Evolutionary conservation across 2,329 filamentous ascomycete genomes (phyloP).

Genomic region (Colletotrichum gigasporum): DNA sequence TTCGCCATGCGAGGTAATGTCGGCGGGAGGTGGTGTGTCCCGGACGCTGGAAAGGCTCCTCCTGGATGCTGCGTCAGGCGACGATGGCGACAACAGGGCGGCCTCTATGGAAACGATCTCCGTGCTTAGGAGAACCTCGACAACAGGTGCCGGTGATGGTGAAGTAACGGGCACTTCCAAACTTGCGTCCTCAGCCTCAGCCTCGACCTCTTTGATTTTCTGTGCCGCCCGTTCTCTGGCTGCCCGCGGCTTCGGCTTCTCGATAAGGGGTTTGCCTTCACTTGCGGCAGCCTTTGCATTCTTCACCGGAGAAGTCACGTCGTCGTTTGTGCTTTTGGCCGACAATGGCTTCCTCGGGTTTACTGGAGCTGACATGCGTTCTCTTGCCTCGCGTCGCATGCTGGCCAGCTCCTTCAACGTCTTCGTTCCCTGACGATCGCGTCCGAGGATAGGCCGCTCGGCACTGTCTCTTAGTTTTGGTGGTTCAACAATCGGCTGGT

Average conservation of each 20-base stretch:
- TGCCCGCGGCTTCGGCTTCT: slow-evolving; percentile 43
- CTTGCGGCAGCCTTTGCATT: slow-evolving; percentile 40
- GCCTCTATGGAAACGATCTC: slow-evolving; percentile 49
- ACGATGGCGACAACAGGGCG: slow-evolving; percentile 55
- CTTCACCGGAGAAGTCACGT: slow-evolving; percentile 68
- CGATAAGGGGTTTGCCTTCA: slow-evolving; percentile 28
- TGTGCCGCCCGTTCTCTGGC: slow-evolving; percentile 35
- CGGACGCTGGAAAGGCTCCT: slow-evolving; percentile 49
- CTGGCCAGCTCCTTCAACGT: slow-evolving; percentile 57
- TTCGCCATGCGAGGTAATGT: slow-evolving; percentile 65
- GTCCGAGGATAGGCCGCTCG: slow-evolving; percentile 34
- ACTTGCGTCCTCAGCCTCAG: background rate
- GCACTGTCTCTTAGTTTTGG: slow-evolving; percentile 39
- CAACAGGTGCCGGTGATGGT: slow-evolving; percentile 16
- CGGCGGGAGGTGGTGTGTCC: slow-evolving; percentile 69
- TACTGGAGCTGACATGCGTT: slow-evolving; percentile 39
- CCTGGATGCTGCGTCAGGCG: slow-evolving; percentile 54
- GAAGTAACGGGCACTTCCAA: background rate
- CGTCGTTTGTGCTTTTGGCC: slow-evolving; percentile 68
- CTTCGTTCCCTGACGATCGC: slow-evolving; percentile 47
- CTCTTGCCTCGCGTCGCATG: slow-evolving; percentile 51
- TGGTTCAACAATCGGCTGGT: slow-evolving; percentile 33
- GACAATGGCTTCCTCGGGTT: slow-evolving; percentile 58
- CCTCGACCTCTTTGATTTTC: slow-evolving; percentile 41
- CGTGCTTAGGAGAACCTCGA: slow-evolving; percentile 31